phyloP scores from a whole-genome alignment of 2,329 filamentous ascomycete genomes.

The Ambrosiella beaveri region DNA sequence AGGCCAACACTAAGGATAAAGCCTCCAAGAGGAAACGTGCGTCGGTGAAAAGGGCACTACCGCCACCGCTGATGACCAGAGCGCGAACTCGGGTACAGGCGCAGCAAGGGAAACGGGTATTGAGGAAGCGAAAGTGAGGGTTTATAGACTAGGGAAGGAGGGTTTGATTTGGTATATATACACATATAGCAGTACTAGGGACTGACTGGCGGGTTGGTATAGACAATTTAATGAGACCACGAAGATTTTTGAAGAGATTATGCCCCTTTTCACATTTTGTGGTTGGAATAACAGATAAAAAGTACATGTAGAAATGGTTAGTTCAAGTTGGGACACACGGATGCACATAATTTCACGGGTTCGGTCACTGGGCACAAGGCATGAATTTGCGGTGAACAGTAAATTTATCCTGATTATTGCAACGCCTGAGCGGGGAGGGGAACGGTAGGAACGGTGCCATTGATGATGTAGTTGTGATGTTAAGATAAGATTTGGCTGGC shows the following conservation, averaged over 20 bases:
- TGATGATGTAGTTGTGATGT: not conserved
- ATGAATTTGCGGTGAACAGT: too few species aligned
- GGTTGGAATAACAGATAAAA: too few species aligned
- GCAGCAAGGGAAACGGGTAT: not conserved
- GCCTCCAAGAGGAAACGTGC: not conserved
- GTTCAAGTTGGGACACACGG: too few species aligned
- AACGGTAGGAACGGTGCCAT: not conserved
- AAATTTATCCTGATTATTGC: too few species aligned
- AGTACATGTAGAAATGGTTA: too few species aligned
- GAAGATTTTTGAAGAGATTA: slow-evolving; percentile 4
- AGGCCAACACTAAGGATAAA: not conserved
- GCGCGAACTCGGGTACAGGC: slow-evolving; percentile 2
- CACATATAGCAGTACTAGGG: too few species aligned
- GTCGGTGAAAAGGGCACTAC: not conserved
- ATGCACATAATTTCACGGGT: too few species aligned
- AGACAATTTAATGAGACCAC: not conserved
- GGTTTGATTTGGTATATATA: too few species aligned
- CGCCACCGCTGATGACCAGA: slow-evolving; percentile 7
- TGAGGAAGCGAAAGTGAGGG: not conserved
- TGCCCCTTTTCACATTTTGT: too few species aligned
- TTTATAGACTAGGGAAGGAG: too few species aligned
- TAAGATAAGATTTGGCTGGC: not conserved
- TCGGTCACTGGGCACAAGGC: too few species aligned
- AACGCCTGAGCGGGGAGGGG: not conserved
- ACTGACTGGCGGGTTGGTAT: not conserved